Conservation (phyloP, 2,329 filamentous ascomycete genomes). For the Aureobasidium melanogenum region DNA sequence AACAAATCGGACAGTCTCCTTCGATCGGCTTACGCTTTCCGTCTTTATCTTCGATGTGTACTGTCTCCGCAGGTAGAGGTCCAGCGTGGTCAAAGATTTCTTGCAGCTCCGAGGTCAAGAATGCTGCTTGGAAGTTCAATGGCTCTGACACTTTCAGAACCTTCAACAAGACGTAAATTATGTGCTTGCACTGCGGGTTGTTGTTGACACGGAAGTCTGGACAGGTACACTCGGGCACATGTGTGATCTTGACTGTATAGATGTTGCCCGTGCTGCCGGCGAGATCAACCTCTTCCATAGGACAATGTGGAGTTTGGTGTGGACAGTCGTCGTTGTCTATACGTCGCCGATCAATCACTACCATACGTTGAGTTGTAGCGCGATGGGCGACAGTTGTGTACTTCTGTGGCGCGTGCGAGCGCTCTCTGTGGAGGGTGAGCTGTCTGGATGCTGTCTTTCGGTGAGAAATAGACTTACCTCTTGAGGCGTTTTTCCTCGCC, state of each 20-base stretch:
- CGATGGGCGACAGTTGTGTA: slow-evolving; percentile 20
- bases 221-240: slow-evolving; percentile 34
- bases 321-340: slow-evolving; percentile 32
- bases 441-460: not conserved
- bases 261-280: slow-evolving; percentile 56
- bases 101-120: slow-evolving; percentile 48
- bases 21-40: slow-evolving; percentile 52
- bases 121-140: slow-evolving; percentile 53
- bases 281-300: slow-evolving; percentile 47
- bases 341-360: slow-evolving; percentile 21
- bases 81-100: slow-evolving; percentile 50
- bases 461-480: not conserved
- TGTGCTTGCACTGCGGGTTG: slow-evolving; percentile 57
- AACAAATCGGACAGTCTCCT: slow-evolving; percentile 57
- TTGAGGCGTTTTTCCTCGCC: slow-evolving; percentile 20
- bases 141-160: slow-evolving; percentile 48
- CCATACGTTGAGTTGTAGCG: slow-evolving; percentile 25
- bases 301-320: slow-evolving; percentile 28
- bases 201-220: slow-evolving; percentile 20
- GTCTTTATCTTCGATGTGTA: slow-evolving; percentile 23
- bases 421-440: slow-evolving; percentile 15
- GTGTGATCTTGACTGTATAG: slow-evolving; percentile 47
- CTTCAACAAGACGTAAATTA: slow-evolving; percentile 51
- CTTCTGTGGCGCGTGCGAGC: slow-evolving; percentile 17
- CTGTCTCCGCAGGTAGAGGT: slow-evolving; percentile 34